phyloP scores from a whole-genome alignment of 768 basidiomycete genomes.

The Holtermanniella nyarrowii region DNA sequence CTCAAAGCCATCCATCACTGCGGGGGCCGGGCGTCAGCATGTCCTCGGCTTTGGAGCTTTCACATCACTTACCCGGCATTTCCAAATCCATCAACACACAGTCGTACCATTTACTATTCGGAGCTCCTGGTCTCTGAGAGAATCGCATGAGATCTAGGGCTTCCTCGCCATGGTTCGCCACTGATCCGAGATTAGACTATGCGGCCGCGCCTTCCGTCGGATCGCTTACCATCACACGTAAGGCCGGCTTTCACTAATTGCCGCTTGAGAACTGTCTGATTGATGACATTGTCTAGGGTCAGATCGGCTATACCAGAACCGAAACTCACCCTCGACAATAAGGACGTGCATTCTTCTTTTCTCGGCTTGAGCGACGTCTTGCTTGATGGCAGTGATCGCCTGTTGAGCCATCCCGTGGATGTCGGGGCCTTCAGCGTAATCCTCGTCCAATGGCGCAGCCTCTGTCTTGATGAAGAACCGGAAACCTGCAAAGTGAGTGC shows the following conservation, averaged over 20 bases:
- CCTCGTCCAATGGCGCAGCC: slow-evolving; percentile 8
- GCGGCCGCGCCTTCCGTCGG: not conserved
- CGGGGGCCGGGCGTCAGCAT: not conserved
- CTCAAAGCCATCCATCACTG: slow-evolving; percentile 39
- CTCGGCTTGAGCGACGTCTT: slow-evolving; percentile 1
- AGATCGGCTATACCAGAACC: not conserved
- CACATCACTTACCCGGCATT: slow-evolving; percentile 27
- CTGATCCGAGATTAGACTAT: too few relatives aligned
- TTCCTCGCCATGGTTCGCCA: slow-evolving; percentile 34
- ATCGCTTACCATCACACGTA: slow-evolving; percentile 27
- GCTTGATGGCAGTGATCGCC: slow-evolving; percentile 7
- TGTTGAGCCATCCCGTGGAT: slow-evolving; percentile 2
- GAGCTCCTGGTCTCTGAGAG: slow-evolving; percentile 14
- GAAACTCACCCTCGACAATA: slow-evolving; percentile 19
- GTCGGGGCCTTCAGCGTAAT: not conserved
- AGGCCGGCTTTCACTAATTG: slow-evolving; percentile 35
- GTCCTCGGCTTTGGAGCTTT: not conserved
- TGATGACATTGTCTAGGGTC: slow-evolving; percentile 34
- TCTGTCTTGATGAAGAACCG: slow-evolving; percentile 34
- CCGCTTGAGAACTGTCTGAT: slow-evolving; percentile 33
- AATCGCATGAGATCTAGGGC: slow-evolving; percentile 30
- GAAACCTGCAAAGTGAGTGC: slow-evolving; percentile 13
- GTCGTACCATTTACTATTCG: slow-evolving; percentile 18
- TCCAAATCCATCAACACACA: slow-evolving; percentile 35
- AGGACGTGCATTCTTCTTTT: slow-evolving; percentile 7